Evolutionary conservation across 495 filamentous ascomycete species (phyloP).

Genomic region (Xylaria palmicola): DNA sequence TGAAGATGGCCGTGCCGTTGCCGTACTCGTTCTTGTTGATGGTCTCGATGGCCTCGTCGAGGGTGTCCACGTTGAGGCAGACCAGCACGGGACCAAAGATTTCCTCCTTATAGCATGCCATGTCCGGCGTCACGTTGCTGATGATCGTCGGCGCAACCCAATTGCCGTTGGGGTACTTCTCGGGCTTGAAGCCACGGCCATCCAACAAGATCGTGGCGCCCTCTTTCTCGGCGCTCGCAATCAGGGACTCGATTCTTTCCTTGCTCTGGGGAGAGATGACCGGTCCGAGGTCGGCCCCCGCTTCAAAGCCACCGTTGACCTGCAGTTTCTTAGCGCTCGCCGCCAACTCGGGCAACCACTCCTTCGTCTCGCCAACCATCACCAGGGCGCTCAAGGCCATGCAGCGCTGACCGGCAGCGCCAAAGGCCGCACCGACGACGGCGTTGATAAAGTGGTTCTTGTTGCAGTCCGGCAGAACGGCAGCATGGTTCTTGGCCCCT

Average conservation of each 20-base stretch:
- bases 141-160: constrained; percentile 96
- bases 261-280: constrained; percentile 94
- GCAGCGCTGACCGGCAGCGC: constrained; percentile 94
- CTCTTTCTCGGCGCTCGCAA: constrained; percentile 85
- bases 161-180: constrained; percentile 95
- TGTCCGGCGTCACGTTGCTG: constrained; percentile 82
- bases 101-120: constrained; percentile 94
- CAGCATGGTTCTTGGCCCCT: constrained; percentile 97
- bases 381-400: constrained; percentile 96
- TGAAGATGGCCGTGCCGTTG: constrained; percentile 67
- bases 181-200: constrained; percentile 81
- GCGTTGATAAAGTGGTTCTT: constrained; percentile 97
- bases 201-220: constrained; percentile 95
- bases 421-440: constrained; percentile 92
- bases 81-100: constrained; percentile 97
- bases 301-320: constrained; percentile 93
- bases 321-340: constrained; percentile 87
- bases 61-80: constrained; percentile 75
- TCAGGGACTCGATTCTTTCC: constrained; percentile 83
- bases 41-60: constrained; percentile 72
- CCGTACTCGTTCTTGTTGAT: constrained; percentile 68
- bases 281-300: constrained; percentile 91
- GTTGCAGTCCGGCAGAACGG: constrained; percentile 92
- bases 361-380: constrained; percentile 90
- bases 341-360: constrained; percentile 88